Evolutionary conservation across 495 filamentous ascomycete genomes (phyloP).

Genomic region (Talaromyces adpressus): DNA sequence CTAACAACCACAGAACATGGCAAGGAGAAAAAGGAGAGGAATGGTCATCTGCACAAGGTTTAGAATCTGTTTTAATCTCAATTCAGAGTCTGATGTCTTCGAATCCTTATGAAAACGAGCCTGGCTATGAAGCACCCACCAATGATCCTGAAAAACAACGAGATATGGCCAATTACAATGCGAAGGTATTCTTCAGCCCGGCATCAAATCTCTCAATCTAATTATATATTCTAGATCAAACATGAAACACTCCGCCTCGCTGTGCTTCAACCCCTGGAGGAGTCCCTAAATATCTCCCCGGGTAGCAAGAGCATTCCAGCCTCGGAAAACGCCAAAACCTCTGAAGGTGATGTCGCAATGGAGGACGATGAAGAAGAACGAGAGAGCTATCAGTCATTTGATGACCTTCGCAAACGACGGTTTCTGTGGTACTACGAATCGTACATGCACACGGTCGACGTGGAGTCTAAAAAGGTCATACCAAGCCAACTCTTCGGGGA

Average conservation of each 20-base stretch:
- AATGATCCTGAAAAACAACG: conserved; percentile 58
- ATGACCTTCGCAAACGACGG: conserved; percentile 81
- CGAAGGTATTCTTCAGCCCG: conserved; percentile 54
- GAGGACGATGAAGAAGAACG: conserved; percentile 38
- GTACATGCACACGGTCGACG: conserved; percentile 65
- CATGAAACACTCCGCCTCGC: conserved; percentile 87
- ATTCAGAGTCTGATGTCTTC: conserved; percentile 93
- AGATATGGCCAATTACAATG: conserved; percentile 71
- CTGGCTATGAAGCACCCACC: conserved; percentile 76
- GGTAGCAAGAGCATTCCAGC: conserved; percentile 35
- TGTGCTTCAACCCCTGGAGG: conserved; percentile 79
- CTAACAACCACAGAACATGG: conserved; percentile 65
- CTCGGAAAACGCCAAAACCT: conserved; percentile 28
- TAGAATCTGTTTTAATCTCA: conserved; percentile 90
- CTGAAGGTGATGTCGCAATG: conserved; percentile 37
- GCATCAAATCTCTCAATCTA: background rate
- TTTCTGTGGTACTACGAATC: conserved; percentile 95
- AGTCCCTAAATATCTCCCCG: conserved; percentile 58
- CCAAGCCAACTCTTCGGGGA: conserved; percentile 56
- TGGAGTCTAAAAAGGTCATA: conserved; percentile 46
- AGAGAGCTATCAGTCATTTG: conserved; percentile 61
- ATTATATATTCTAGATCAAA: conserved; percentile 53
- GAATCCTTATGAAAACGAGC: conserved; percentile 95
- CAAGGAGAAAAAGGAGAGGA: conserved; percentile 80
- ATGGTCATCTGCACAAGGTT: conserved; percentile 92